These are phyloP conservation scores for Brassica napus DNA, from an alignment of 345 rosid species.

Conservation along the genomic window Da-Ae NC_063443.1:11863001-11863500, in stretches of 20 bases:
- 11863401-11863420: too few relatives aligned
- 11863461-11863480: too few relatives aligned
- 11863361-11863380: too few relatives aligned
- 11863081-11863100: conserved; percentile 28
- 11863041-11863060: conserved; percentile 8
- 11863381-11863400: too few relatives aligned
- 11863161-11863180: neutral
- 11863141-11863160: neutral
- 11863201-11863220: neutral
- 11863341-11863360: too few relatives aligned
- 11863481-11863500: too few relatives aligned
- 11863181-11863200: neutral
- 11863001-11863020: conserved; percentile 7
- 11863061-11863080: conserved; percentile 20
- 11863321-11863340: too few relatives aligned
- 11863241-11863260: neutral
- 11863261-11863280: too few relatives aligned
- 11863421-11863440: too few relatives aligned
- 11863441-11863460: too few relatives aligned
- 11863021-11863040: neutral
- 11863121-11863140: conserved; percentile 1
- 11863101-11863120: neutral
- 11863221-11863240: neutral
- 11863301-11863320: too few relatives aligned
- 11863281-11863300: too few relatives aligned